Base-by-base conservation (phyloP, 306 rosid genomes). In the Mimosa pudica region DNA sequence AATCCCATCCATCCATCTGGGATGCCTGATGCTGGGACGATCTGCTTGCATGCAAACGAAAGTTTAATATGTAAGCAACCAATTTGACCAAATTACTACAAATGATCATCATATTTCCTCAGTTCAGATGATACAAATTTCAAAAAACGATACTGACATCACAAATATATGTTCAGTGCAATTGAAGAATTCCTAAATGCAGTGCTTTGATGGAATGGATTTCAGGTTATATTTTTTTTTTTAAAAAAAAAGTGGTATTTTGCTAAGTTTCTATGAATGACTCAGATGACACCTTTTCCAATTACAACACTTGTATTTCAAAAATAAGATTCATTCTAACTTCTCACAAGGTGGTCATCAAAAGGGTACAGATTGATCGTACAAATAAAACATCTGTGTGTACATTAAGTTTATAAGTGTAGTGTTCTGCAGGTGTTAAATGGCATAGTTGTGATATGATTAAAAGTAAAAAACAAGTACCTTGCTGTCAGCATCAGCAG, bases 1-100 rank as follows among this genome's bases (percentile, higher is more conserved):
- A 90, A 90, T 46, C 95, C 95, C 95, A 90, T 87, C 95, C 95
- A 90, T 2, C 91, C 89, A 71, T 90, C 94, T 9, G 91, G 91
- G 51, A 90, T 90, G 62, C 71, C 77, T 32, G 92, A 82, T 6
- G 92, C 92, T 41, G 92, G 85, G 44, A 90, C 94, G 81, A 81
- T 54, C 94, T 90, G 84, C 81, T 85, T 44, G 54, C 44, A 81
- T 2, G 41, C 49, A 42, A 13, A 48, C 10, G 8, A 24, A 75
- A 18, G 9, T 44, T 70, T 73, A 11, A 33, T 20, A 10, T n/a
- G 7, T 74, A 74, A n/a, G 20, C 36, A 38, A 38, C 36, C 16
- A n/a, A 24, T 18, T 57, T 58, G 30, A 58, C 7, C 24, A 75
- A 42, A 73, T 58, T 16, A 51, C 64, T 1, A 52, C 8, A 51